Base-by-base conservation (phyloP, 129 eudicot genomes). In the Ambrosia trifida region DNA sequence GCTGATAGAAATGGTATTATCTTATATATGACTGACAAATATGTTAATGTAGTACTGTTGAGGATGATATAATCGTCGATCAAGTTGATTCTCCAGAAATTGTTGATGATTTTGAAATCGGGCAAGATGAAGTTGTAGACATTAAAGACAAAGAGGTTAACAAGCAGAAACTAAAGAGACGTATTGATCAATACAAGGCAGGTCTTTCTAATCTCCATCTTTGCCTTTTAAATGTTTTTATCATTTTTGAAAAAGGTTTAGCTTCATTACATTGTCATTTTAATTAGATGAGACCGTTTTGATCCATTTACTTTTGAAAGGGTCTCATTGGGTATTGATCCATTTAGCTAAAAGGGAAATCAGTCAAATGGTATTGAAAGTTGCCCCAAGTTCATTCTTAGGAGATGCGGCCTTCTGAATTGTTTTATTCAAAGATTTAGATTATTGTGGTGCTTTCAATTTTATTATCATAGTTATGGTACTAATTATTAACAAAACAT, bases 61-160 rank as follows among this genome's bases (percentile, higher is more conserved):
- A 94, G 82, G 93, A 94, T 82, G 98, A 89, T 80, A 82, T 94
- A 53, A 68, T 94, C 24, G 87, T 94, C 72, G 98, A 94, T 73
- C 90, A 82, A 80, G 89, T 89, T 77, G 98, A 94, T 50, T 66
- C 86, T 72, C 91, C 95, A 8, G 98, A 94, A 77, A 82, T 94
- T 24, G 62, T 94, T 68, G 98, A 94, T 87, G 98, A 94, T 83
- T 89, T 94, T 80, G 98, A 94, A 75, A 78, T 94, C 32, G 98
- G 89, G 47, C 98, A 87, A 80, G 98, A 85, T 59, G 98, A 89
- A 87, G 96, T 65, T 65, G 88, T 89, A 9, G 98, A 94, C 79
- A 94, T 94, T 24, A 94, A 89, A 72, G 98, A 94, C 78, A 87
- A 87, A 67, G 87, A 78, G 16, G 89, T 79, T 77, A 89, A 94